These are phyloP conservation scores for Saksenaea oblongispora DNA, from an alignment of 371 early-diverging fungal species.

Conservation along the genomic window DNA sequence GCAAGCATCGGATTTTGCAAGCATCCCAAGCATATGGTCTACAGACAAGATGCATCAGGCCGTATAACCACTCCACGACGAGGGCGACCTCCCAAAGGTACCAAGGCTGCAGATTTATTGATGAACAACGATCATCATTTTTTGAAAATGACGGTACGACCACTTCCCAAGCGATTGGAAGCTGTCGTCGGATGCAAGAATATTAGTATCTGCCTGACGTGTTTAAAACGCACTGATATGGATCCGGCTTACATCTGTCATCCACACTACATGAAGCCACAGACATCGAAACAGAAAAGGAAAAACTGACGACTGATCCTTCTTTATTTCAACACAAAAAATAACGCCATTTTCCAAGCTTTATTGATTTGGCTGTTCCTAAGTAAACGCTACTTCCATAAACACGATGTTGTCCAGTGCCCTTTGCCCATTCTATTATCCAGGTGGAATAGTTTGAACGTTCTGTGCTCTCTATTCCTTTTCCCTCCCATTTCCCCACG, in stretches of 20 bases:
- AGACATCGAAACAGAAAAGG: slow-evolving; percentile 11
- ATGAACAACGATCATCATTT: neutral
- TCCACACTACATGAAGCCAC: slow-evolving; percentile 34
- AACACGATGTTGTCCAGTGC: no score
- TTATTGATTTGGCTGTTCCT: no score
- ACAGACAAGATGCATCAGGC: slow-evolving; percentile 8
- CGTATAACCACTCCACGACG: slow-evolving; percentile 29
- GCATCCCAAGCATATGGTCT: slow-evolving; percentile 23
- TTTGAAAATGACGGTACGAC: slow-evolving; percentile 31
- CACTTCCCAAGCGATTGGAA: slow-evolving; percentile 43
- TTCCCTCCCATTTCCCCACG: no score
- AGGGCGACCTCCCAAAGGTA: slow-evolving; percentile 48
- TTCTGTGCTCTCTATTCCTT: no score
- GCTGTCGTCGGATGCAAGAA: slow-evolving; percentile 33
- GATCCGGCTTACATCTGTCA: slow-evolving; percentile 33
- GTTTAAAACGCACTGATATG: slow-evolving; percentile 39
- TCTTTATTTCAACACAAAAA: no score
- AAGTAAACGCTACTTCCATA: no score
- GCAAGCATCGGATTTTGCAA: slow-evolving; percentile 24
- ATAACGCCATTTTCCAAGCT: no score
- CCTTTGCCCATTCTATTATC: no score
- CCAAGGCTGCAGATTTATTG: slow-evolving; percentile 17
- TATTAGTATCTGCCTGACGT: slow-evolving; percentile 44
- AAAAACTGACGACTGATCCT: neutral
- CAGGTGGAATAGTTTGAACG: no score